A percentile compares a stretch with the other conserved stretches of the same genome.
These are phyloP conservation scores for Suhomyces terraborum DNA, from an alignment of 1,139 yeast genomes.

Conservation along the genomic window DNA sequence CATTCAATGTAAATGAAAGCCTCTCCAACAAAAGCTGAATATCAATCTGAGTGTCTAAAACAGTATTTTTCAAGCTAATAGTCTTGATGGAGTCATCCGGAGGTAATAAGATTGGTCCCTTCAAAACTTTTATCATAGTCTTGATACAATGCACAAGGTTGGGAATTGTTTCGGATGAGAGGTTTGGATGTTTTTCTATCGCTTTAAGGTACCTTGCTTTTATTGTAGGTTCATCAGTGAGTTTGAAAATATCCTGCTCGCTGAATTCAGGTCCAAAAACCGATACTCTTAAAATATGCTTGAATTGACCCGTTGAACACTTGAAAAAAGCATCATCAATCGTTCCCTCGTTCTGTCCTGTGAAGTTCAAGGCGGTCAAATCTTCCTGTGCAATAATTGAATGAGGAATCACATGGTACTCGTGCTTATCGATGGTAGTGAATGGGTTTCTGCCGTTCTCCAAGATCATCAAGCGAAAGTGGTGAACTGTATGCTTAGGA, in stretches of 20 bases:
- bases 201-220: slow-evolving; percentile 32
- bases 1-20: slow-evolving; percentile 45
- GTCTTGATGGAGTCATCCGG: slow-evolving; percentile 51
- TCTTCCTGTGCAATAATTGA: slow-evolving; percentile 31
- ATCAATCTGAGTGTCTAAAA: slow-evolving; percentile 57
- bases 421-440: slow-evolving; percentile 32
- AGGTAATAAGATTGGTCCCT: slow-evolving; percentile 56
- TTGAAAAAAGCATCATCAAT: slow-evolving; percentile 42
- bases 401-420: slow-evolving; percentile 37
- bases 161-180: slow-evolving; percentile 44
- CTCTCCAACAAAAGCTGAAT: slow-evolving; percentile 51
- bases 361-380: slow-evolving; percentile 18
- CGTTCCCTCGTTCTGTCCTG: slow-evolving; percentile 11
- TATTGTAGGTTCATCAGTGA: slow-evolving; percentile 31
- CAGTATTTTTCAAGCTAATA: slow-evolving; percentile 50
- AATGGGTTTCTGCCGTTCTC: slow-evolving; percentile 30
- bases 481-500: slow-evolving; percentile 25
- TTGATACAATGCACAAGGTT: slow-evolving; percentile 55
- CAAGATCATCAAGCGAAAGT: slow-evolving; percentile 36
- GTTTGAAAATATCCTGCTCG: slow-evolving; percentile 26
- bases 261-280: slow-evolving; percentile 37
- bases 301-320: slow-evolving; percentile 27
- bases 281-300: slow-evolving; percentile 38
- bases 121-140: slow-evolving; percentile 59
- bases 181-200: slow-evolving; percentile 30